Conservation (phyloP, 179 eudicot species). For the Gypsophila paniculata region DNA sequence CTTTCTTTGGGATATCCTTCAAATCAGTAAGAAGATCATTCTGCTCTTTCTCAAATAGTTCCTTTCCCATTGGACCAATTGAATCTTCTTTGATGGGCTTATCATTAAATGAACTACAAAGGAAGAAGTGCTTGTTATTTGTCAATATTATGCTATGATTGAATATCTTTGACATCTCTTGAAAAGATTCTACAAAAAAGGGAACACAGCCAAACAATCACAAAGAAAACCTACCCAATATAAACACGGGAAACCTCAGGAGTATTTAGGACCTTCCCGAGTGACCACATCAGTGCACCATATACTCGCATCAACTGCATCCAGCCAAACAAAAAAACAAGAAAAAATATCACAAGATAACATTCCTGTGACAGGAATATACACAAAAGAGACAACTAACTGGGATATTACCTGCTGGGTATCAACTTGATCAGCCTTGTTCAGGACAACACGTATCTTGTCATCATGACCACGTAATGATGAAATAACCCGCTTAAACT, state of each 20-base stretch:
- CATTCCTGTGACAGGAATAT: neutral
- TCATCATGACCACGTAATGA: slow-evolving; percentile 87
- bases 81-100: slow-evolving; percentile 63
- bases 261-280: slow-evolving; percentile 87
- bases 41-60: slow-evolving; percentile 90
- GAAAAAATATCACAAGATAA: too few relatives aligned
- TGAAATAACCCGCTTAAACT: slow-evolving; percentile 89
- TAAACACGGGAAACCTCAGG: slow-evolving; percentile 94
- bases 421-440: slow-evolving; percentile 94
- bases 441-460: slow-evolving; percentile 84
- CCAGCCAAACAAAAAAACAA: neutral
- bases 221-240: slow-evolving; percentile 92
- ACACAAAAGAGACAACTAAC: neutral
- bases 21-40: slow-evolving; percentile 78
- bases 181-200: too few relatives aligned
- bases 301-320: slow-evolving; percentile 90
- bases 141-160: too few relatives aligned
- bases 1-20: slow-evolving; percentile 94
- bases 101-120: slow-evolving; percentile 91
- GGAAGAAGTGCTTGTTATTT: too few relatives aligned
- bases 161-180: too few relatives aligned
- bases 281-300: slow-evolving; percentile 99
- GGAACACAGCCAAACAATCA: too few relatives aligned
- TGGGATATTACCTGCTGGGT: slow-evolving; percentile 66
- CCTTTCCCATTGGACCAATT: slow-evolving; percentile 68